Evolutionary conservation across 164 flowering plant genomes (phyloP).

Genomic region (Annona cherimola): DNA sequence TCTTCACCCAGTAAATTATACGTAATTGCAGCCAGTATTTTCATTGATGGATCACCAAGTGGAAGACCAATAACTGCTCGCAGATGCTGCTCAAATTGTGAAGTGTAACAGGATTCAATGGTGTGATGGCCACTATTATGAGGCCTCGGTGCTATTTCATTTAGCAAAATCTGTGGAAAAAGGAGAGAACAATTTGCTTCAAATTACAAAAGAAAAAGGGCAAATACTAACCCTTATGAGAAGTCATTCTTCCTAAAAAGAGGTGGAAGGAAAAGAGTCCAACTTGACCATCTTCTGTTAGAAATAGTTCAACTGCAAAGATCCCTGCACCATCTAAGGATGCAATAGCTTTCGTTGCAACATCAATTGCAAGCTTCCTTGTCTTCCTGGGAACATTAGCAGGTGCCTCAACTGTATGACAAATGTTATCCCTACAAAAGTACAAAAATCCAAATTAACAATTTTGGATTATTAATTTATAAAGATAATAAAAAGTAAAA

Average conservation of each 20-base stretch:
- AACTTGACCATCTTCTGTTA: slow-evolving; percentile 82
- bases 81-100: slow-evolving; percentile 91
- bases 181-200: neutral
- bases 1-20: slow-evolving; percentile 92
- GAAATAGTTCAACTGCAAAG: slow-evolving; percentile 92
- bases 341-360: slow-evolving; percentile 72
- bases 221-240: no score
- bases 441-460: slow-evolving; percentile 6
- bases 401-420: slow-evolving; percentile 89
- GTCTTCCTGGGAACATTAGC: slow-evolving; percentile 80
- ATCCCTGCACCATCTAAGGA: slow-evolving; percentile 95
- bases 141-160: slow-evolving; percentile 99
- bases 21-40: slow-evolving; percentile 84
- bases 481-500: neutral
- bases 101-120: slow-evolving; percentile 85
- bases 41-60: slow-evolving; percentile 97
- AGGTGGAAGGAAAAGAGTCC: slow-evolving; percentile 1
- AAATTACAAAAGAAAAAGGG: neutral
- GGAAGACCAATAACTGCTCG: slow-evolving; percentile 94
- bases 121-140: slow-evolving; percentile 99
- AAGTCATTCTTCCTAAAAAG: neutral
- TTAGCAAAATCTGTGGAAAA: slow-evolving; percentile 61
- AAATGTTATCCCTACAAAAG: slow-evolving; percentile 71
- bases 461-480: neutral
- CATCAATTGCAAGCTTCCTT: slow-evolving; percentile 58